Conservation (phyloP, 352 stramenopile species). For the Globisporangium radiosum region DNA sequence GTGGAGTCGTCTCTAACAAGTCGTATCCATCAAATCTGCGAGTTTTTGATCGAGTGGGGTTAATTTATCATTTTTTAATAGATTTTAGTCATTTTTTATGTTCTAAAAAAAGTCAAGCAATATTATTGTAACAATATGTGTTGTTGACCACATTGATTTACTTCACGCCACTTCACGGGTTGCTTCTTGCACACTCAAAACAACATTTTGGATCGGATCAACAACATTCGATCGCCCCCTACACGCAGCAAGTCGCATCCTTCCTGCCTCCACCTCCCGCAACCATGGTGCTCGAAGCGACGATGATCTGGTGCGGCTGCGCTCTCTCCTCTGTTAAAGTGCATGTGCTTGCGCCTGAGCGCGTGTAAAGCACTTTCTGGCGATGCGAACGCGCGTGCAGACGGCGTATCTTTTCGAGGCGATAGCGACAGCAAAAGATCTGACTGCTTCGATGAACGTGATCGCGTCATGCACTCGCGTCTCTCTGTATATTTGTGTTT, state of each 20-base stretch:
- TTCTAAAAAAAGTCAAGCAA: no score
- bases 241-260: neutral
- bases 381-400: neutral
- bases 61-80: no score
- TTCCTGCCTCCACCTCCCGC: no score
- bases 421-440: no score
- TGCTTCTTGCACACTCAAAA: neutral
- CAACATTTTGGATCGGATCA: conserved; percentile 11
- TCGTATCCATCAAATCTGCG: no score
- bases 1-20: no score
- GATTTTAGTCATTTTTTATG: no score
- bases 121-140: no score
- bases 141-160: neutral
- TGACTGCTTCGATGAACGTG: neutral
- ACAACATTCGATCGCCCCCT: conserved; percentile 2
- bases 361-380: neutral
- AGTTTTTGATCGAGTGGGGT: no score
- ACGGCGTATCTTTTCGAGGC: neutral
- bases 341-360: neutral
- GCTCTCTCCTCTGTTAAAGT: neutral
- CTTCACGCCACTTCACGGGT: neutral
- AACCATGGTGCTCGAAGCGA: conserved; percentile 84
- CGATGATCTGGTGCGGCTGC: conserved; percentile 74
- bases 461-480: neutral
- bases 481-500: neutral